Conservation (phyloP, 2,329 filamentous ascomycete species). For the Thielaviopsis ethacetica region DNA sequence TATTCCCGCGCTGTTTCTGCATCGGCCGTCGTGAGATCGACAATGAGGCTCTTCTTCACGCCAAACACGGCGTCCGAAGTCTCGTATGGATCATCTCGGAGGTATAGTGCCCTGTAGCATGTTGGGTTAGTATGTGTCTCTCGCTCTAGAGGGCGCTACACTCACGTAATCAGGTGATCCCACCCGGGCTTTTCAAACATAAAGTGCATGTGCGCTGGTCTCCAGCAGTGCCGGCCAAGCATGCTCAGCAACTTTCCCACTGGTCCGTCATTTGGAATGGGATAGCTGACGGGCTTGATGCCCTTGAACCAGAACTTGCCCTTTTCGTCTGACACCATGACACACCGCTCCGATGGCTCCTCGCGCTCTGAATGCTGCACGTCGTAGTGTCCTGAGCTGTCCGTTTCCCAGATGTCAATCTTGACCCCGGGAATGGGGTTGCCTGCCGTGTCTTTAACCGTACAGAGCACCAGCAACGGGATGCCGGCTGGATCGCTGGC, state of each 20-base stretch:
- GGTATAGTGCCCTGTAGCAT: slow-evolving; percentile 48
- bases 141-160: slow-evolving; percentile 15
- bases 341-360: slow-evolving; percentile 20
- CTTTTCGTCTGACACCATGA: slow-evolving; percentile 17
- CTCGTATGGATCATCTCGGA: slow-evolving; percentile 66
- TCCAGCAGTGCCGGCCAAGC: slow-evolving; percentile 58
- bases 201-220: slow-evolving; percentile 71
- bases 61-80: slow-evolving; percentile 75
- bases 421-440: slow-evolving; percentile 44
- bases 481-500: slow-evolving; percentile 48
- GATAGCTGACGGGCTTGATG: slow-evolving; percentile 71
- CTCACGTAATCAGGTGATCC: slow-evolving; percentile 70
- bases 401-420: slow-evolving; percentile 68
- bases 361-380: slow-evolving; percentile 49
- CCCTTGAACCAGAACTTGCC: slow-evolving; percentile 63
- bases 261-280: slow-evolving; percentile 70
- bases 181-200: slow-evolving; percentile 72
- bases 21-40: slow-evolving; percentile 39
- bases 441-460: slow-evolving; percentile 43
- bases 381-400: slow-evolving; percentile 58
- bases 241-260: slow-evolving; percentile 54
- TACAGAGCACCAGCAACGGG: slow-evolving; percentile 50
- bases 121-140: not conserved
- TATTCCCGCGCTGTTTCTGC: slow-evolving; percentile 42
- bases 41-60: slow-evolving; percentile 64